Percentiles rank a stretch among this genome's conserved stretches.
phyloP scores from a whole-genome alignment of 78 protist species.

The Mantamonas sphyraenae region DNA sequence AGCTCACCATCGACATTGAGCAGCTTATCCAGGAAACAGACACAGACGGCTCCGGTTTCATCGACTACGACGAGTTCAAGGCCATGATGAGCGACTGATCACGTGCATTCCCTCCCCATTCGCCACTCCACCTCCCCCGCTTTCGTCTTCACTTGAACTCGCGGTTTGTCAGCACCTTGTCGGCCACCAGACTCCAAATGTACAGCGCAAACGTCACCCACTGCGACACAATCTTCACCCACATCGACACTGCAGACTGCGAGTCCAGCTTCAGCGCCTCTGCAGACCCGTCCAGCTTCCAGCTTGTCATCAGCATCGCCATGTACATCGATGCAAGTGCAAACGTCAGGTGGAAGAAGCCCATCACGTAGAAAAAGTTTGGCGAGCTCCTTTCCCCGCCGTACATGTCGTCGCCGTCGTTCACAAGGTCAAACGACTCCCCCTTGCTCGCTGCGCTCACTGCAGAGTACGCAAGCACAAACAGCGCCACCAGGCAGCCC shows the following conservation, averaged over 20 bases:
- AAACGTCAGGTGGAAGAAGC: constrained; percentile 23
- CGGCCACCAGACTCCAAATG: constrained; percentile 25
- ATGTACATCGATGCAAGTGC: constrained; percentile 10
- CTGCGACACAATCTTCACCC: constrained; percentile 19
- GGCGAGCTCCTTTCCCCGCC: background rate
- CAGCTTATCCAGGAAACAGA: constrained; percentile 3
- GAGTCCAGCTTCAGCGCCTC: background rate
- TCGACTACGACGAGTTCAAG: constrained; percentile 27
- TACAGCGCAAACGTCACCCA: constrained; percentile 16
- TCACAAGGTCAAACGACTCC: background rate
- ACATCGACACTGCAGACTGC: background rate
- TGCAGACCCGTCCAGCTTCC: background rate
- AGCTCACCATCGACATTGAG: constrained; percentile 6
- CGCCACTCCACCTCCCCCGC: no score
- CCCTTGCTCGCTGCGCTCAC: background rate
- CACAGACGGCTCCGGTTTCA: constrained; percentile 27
- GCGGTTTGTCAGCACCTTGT: constrained; percentile 4
- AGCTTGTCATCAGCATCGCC: constrained; percentile 18
- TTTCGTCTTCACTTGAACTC: no score
- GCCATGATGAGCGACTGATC: constrained; percentile 14
- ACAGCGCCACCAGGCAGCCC: background rate
- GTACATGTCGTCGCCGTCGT: background rate
- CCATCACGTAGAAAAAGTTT: background rate
- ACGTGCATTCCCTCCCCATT: no score
- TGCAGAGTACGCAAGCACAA: background rate